Evolutionary conservation across 768 basidiomycete genomes (phyloP).

Genomic region (Coprinellus aureogranulatus): DNA sequence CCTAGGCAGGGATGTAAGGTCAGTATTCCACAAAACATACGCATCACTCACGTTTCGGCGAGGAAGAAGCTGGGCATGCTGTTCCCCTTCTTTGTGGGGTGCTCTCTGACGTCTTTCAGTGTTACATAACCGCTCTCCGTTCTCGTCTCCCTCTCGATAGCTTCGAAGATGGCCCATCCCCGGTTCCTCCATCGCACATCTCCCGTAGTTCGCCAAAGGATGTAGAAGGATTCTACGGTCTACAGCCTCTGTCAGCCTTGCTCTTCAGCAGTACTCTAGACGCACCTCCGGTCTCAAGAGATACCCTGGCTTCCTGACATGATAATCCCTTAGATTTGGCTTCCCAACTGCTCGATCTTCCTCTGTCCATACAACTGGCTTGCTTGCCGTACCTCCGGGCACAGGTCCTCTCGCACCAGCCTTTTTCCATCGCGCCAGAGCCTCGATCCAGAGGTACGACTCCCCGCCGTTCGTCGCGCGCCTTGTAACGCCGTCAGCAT

Average conservation of each 20-base stretch:
- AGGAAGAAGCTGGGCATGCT: slow-evolving; percentile 64
- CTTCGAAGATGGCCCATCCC: slow-evolving; percentile 69
- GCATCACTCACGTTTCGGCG: slow-evolving; percentile 42
- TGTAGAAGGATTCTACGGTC: slow-evolving; percentile 72
- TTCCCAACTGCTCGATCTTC: slow-evolving; percentile 21
- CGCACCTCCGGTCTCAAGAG: slow-evolving; percentile 70
- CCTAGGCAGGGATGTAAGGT: slow-evolving; percentile 25
- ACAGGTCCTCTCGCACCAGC: slow-evolving; percentile 44
- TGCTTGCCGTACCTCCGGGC: slow-evolving; percentile 50
- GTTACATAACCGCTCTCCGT: slow-evolving; percentile 63
- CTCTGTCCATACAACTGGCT: slow-evolving; percentile 37
- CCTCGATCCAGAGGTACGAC: slow-evolving; percentile 46
- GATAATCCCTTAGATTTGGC: slow-evolving; percentile 50
- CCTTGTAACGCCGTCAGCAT: slow-evolving; percentile 27
- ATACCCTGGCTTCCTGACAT: slow-evolving; percentile 43
- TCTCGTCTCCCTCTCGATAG: slow-evolving; percentile 59
- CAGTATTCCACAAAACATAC: background rate
- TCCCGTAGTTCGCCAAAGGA: slow-evolving; percentile 70
- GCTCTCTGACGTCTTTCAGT: slow-evolving; percentile 45
- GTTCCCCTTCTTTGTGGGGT: slow-evolving; percentile 41
- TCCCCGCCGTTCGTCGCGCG: slow-evolving; percentile 4
- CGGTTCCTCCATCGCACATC: slow-evolving; percentile 67
- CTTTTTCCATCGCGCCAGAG: slow-evolving; percentile 46
- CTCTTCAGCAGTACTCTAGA: too few species aligned
- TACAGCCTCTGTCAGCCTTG: too few species aligned